Percentiles rank a stretch among this genome's conserved stretches.
phyloP scores from a whole-genome alignment of 495 filamentous ascomycete species.

The Penicillium coffeae region DNA sequence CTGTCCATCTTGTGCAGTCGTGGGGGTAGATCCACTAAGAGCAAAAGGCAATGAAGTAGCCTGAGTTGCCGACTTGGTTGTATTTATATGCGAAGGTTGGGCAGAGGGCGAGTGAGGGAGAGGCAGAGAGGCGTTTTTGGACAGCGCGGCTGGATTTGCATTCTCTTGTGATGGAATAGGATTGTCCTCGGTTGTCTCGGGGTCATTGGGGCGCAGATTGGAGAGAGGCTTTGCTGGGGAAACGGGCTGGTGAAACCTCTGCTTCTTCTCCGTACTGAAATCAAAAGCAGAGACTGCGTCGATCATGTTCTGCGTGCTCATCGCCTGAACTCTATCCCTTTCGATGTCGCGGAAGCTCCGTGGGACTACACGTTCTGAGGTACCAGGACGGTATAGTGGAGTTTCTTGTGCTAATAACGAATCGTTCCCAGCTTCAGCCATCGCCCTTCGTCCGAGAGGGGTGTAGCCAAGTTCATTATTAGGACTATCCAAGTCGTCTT shows the following conservation, averaged over 20 bases:
- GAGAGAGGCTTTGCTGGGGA: slow-evolving; percentile 12
- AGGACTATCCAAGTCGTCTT: slow-evolving; percentile 41
- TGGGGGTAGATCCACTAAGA: slow-evolving; percentile 30
- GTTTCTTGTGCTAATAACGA: slow-evolving; percentile 30
- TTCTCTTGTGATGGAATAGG: slow-evolving; percentile 1
- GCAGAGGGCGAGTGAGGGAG: not conserved
- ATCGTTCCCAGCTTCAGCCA: slow-evolving; percentile 11
- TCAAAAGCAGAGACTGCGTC: slow-evolving; percentile 48
- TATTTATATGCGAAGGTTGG: not conserved
- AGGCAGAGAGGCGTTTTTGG: not conserved
- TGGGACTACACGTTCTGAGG: slow-evolving; percentile 2
- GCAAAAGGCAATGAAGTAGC: slow-evolving; percentile 25
- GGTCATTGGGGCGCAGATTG: slow-evolving; percentile 7
- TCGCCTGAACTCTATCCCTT: slow-evolving; percentile 23
- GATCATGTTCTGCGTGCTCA: slow-evolving; percentile 50
- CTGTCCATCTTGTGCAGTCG: slow-evolving; percentile 39
- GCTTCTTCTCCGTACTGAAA: slow-evolving; percentile 42
- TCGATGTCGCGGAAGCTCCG: slow-evolving; percentile 2
- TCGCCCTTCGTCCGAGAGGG: slow-evolving; percentile 15
- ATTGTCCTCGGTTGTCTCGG: not conserved
- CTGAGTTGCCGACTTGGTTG: slow-evolving; percentile 6
- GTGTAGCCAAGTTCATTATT: slow-evolving; percentile 10
- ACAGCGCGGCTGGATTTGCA: not conserved
- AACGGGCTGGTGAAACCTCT: slow-evolving; percentile 8
- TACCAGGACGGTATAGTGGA: slow-evolving; percentile 27